Conservation (phyloP, 2,329 filamentous ascomycete species). For the Capronia coronata region DNA sequence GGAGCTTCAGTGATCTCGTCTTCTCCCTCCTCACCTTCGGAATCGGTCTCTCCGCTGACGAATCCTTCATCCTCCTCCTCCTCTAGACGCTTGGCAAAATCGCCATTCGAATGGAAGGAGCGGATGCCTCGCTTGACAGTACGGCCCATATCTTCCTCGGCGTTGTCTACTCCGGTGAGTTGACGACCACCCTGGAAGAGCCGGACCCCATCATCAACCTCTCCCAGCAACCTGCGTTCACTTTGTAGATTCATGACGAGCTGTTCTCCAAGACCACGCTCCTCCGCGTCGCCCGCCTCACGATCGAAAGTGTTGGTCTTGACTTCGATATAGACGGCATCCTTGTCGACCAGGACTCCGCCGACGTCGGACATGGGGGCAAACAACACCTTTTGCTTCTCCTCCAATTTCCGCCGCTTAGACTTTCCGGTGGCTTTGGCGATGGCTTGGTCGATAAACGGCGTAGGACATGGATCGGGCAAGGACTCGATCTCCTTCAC, state of each 20-base stretch:
- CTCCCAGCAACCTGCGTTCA: slow-evolving; percentile 72
- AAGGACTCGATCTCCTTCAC: slow-evolving; percentile 77
- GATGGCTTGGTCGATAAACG: slow-evolving; percentile 77
- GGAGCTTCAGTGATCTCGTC: slow-evolving; percentile 36
- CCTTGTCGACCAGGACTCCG: slow-evolving; percentile 90
- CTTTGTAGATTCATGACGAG: slow-evolving; percentile 85
- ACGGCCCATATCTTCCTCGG: slow-evolving; percentile 53
- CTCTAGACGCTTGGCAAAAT: slow-evolving; percentile 45
- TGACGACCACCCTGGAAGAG: slow-evolving; percentile 71
- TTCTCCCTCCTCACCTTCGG: slow-evolving; percentile 45
- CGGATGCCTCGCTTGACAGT: slow-evolving; percentile 49
- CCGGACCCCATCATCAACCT: slow-evolving; percentile 73
- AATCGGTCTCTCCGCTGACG: slow-evolving; percentile 50
- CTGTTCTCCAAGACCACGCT: slow-evolving; percentile 89
- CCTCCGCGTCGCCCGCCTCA: slow-evolving; percentile 55
- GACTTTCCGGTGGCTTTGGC: slow-evolving; percentile 80
- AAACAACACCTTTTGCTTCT: slow-evolving; percentile 94
- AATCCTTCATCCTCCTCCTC: slow-evolving; percentile 53
- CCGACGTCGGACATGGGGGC: slow-evolving; percentile 98
- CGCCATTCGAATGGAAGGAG: slow-evolving; percentile 45
- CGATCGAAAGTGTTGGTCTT: slow-evolving; percentile 65
- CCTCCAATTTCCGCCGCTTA: slow-evolving; percentile 71
- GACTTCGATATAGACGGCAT: slow-evolving; percentile 83
- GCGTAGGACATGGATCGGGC: slow-evolving; percentile 92
- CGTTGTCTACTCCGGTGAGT: slow-evolving; percentile 45